These are phyloP conservation scores for Syncephalastrum sp. DNA, from an alignment of 371 early-diverging fungal species.

Conservation along the genomic window DNA sequence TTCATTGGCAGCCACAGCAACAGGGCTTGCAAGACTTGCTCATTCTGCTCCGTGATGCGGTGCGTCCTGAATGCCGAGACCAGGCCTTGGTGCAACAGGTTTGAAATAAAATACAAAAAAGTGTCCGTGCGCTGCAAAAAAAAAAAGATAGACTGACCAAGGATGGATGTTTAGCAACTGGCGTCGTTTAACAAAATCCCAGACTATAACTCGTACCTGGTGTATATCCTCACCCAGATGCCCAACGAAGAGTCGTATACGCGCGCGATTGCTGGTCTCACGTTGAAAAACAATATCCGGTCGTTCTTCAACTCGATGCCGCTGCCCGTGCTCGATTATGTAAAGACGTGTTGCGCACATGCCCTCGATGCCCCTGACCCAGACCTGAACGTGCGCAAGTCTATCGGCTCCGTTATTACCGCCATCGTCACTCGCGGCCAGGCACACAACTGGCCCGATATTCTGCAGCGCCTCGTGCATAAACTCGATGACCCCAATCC, in stretches of 20 bases:
- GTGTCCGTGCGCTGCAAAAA: neutral
- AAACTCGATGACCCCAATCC: slow-evolving; percentile 64
- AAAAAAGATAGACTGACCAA: slow-evolving; percentile 1
- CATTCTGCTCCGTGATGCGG: slow-evolving; percentile 35
- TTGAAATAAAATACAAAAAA: slow-evolving; percentile 4
- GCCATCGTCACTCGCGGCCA: slow-evolving; percentile 73
- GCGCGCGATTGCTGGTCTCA: slow-evolving; percentile 84
- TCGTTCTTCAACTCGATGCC: slow-evolving; percentile 54
- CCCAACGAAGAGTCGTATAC: slow-evolving; percentile 52
- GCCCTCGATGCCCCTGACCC: slow-evolving; percentile 71
- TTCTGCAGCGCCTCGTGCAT: slow-evolving; percentile 67
- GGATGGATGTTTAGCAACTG: slow-evolving; percentile 59
- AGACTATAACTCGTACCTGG: slow-evolving; percentile 87
- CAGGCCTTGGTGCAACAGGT: slow-evolving; percentile 38
- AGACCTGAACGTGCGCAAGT: slow-evolving; percentile 62
- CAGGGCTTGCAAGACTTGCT: slow-evolving; percentile 33
- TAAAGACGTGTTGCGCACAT: slow-evolving; percentile 59
- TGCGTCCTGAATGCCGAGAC: slow-evolving; percentile 30
- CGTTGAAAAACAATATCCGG: slow-evolving; percentile 83
- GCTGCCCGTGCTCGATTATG: slow-evolving; percentile 63
- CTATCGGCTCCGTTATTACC: slow-evolving; percentile 68
- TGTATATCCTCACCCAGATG: slow-evolving; percentile 74
- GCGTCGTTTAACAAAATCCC: slow-evolving; percentile 75
- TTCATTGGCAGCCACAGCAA: slow-evolving; percentile 42
- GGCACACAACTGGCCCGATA: slow-evolving; percentile 76